Evolutionary conservation across 345 rosid genomes (phyloP).

Genomic region (Eucalyptus guilfoylei): DNA sequence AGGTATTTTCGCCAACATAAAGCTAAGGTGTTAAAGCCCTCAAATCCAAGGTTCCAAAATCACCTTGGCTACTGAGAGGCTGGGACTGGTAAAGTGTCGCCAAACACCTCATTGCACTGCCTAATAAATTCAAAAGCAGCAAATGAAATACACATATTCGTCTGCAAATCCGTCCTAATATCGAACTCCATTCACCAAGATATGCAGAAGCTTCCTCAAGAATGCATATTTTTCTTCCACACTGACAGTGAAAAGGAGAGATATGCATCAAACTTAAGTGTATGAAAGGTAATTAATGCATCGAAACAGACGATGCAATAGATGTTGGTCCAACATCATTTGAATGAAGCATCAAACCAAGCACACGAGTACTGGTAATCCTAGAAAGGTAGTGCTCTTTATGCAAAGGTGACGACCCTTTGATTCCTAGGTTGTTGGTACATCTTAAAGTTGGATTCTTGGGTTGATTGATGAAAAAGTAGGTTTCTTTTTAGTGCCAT

Average conservation of each 20-base stretch:
- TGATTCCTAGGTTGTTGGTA: conserved; percentile 2
- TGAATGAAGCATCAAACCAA: not conserved
- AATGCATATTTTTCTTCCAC: not conserved
- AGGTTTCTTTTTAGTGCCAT: conserved; percentile 1
- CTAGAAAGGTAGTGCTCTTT: conserved; percentile 3
- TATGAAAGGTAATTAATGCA: not conserved
- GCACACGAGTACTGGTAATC: not conserved
- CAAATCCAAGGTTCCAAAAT: not conserved
- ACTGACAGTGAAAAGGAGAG: not conserved
- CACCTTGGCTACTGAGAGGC: not conserved
- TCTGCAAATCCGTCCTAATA: not conserved
- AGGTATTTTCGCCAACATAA: not conserved
- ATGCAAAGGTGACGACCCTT: not conserved
- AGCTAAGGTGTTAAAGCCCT: not conserved
- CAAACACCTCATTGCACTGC: not conserved
- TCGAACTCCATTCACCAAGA: not conserved
- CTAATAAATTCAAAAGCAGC: not conserved
- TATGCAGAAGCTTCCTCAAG: not conserved
- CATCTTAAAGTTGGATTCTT: conserved; percentile 2
- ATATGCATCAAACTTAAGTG: not conserved
- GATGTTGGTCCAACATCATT: not conserved
- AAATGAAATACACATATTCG: not conserved
- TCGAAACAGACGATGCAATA: not conserved
- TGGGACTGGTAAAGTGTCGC: not conserved
- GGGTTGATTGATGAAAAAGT: conserved; percentile 1